phyloP scores from a whole-genome alignment of 306 rosid genomes.

The Vigna unguiculata region DNA sequence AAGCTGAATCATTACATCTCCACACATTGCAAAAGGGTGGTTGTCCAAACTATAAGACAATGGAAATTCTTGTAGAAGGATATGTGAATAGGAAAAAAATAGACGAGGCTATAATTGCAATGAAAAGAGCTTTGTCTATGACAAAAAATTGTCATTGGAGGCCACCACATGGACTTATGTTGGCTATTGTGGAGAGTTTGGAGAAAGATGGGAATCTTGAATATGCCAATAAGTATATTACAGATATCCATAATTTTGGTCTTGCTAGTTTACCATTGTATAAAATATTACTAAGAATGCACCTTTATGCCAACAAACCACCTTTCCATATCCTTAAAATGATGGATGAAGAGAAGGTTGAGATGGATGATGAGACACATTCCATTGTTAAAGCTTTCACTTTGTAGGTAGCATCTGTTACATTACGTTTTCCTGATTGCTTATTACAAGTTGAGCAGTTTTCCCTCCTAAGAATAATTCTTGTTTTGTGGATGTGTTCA shows the following conservation, averaged over 20 bases:
- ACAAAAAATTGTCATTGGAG: slow-evolving; percentile 70
- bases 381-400: slow-evolving; percentile 53
- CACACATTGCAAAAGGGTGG: slow-evolving; percentile 80
- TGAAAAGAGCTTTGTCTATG: slow-evolving; percentile 63
- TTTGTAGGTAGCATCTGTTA: slow-evolving; percentile 19
- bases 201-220: slow-evolving; percentile 61
- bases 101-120: slow-evolving; percentile 65
- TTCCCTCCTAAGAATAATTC: slow-evolving; percentile 4
- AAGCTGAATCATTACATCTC: slow-evolving; percentile 76
- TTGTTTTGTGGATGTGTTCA: slow-evolving; percentile 17
- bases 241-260: slow-evolving; percentile 51
- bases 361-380: slow-evolving; percentile 63
- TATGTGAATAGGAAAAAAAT: slow-evolving; percentile 58
- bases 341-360: slow-evolving; percentile 62
- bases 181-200: slow-evolving; percentile 63
- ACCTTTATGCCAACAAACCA: slow-evolving; percentile 52
- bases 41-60: slow-evolving; percentile 82
- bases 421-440: slow-evolving; percentile 12
- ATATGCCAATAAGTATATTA: slow-evolving; percentile 55
- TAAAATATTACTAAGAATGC: slow-evolving; percentile 67
- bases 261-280: slow-evolving; percentile 61
- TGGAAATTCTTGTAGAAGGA: slow-evolving; percentile 94
- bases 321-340: slow-evolving; percentile 59
- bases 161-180: slow-evolving; percentile 55
- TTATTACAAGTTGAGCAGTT: slow-evolving; percentile 9